phyloP scores from a whole-genome alignment of 768 basidiomycete species.

The Agrocybe praecox region DNA sequence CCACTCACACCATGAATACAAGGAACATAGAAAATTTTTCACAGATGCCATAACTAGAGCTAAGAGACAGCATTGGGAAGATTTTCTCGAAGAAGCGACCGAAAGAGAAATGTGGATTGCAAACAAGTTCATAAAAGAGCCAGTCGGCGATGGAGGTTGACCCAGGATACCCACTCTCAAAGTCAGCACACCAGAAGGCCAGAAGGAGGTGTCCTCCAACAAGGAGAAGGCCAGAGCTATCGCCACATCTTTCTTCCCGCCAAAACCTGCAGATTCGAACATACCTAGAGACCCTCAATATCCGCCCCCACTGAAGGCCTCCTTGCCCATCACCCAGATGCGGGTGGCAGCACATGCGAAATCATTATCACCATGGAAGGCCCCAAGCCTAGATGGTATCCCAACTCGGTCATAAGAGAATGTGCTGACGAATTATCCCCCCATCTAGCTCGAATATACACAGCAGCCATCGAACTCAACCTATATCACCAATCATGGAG shows the following conservation, averaged over 20 bases:
- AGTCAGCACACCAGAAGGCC: neutral
- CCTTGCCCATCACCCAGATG: neutral
- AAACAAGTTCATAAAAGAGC: slow-evolving; percentile 13
- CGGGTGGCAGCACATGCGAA: neutral
- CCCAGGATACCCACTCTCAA: slow-evolving; percentile 22
- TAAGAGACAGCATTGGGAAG: slow-evolving; percentile 25
- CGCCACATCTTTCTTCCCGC: slow-evolving; percentile 17
- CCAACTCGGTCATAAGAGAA: slow-evolving; percentile 33
- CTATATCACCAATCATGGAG: slow-evolving; percentile 21
- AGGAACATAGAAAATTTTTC: slow-evolving; percentile 15
- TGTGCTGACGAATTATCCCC: slow-evolving; percentile 20
- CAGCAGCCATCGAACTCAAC: slow-evolving; percentile 25
- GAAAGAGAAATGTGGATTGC: slow-evolving; percentile 19
- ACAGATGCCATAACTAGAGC: slow-evolving; percentile 12
- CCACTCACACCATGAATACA: neutral
- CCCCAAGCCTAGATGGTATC: slow-evolving; percentile 16
- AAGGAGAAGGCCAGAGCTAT: slow-evolving; percentile 7
- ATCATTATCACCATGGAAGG: slow-evolving; percentile 30
- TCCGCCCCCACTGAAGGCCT: neutral
- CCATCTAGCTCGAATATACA: slow-evolving; percentile 29
- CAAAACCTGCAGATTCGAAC: slow-evolving; percentile 5
- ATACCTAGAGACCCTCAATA: neutral
- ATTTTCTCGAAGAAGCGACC: slow-evolving; percentile 24
- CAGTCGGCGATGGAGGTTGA: slow-evolving; percentile 20
- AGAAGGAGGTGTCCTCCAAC: neutral